phyloP scores from a whole-genome alignment of 306 rosid species.

The Prunus mume region DNA sequence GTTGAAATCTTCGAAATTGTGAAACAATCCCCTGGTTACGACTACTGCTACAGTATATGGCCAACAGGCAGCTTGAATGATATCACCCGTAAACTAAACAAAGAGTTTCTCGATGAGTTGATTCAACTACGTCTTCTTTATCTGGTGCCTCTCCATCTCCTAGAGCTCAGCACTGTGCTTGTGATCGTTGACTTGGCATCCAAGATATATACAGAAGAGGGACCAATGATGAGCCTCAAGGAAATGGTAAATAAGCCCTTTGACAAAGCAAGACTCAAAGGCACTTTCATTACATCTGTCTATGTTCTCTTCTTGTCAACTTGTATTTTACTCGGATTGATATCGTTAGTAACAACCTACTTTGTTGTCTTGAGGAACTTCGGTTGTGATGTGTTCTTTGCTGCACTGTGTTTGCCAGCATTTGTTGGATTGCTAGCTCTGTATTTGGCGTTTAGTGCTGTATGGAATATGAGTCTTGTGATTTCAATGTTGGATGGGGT shows the following conservation, averaged over 20 bases:
- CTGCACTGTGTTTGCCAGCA: conserved; percentile 7
- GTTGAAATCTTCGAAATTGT: conserved; percentile 14
- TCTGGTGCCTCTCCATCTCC: conserved; percentile 10
- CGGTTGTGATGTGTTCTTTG: background rate
- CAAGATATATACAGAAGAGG: background rate
- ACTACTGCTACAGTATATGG: background rate
- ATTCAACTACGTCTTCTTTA: conserved; percentile 8
- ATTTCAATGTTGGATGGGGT: conserved; percentile 40
- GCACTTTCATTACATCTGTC: conserved; percentile 15
- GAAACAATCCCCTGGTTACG: background rate
- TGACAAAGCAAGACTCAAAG: background rate
- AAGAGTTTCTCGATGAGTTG: background rate
- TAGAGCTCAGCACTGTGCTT: conserved; percentile 8
- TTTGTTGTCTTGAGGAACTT: background rate
- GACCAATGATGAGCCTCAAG: background rate
- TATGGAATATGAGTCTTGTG: conserved; percentile 56
- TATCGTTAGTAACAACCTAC: background rate
- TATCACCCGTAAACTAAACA: background rate
- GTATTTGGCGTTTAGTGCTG: conserved; percentile 42
- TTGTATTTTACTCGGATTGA: background rate
- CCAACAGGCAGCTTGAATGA: background rate
- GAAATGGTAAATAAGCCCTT: conserved; percentile 9
- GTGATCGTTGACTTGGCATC: conserved; percentile 10
- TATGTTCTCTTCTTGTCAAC: conserved; percentile 1
- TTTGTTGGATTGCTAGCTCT: conserved; percentile 20